Conservation (phyloP, 164 flowering plant genomes). For the Chimonanthus praecox region DNA sequence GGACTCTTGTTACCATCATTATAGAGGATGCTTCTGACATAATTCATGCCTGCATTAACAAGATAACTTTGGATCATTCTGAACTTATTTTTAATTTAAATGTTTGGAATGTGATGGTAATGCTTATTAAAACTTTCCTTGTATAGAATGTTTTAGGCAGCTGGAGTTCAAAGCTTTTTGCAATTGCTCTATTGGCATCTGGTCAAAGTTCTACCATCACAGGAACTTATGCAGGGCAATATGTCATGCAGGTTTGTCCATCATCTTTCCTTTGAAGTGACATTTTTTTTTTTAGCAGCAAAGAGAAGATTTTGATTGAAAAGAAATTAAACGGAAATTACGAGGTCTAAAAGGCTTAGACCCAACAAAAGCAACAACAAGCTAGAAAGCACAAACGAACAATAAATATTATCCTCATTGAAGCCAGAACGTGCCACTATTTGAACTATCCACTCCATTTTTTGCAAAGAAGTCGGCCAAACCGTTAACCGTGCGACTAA, state of each 20-base stretch:
- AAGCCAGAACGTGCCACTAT: too few relatives aligned
- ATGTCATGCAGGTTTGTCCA: conserved; percentile 81
- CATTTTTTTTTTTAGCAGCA: too few relatives aligned
- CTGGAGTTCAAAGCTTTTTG: conserved; percentile 94
- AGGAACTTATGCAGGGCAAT: conserved; percentile 96
- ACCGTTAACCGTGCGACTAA: too few relatives aligned
- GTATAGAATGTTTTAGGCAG: conserved; percentile 79
- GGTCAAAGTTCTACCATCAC: conserved; percentile 98
- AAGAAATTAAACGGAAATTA: too few relatives aligned
- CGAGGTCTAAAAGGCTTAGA: too few relatives aligned
- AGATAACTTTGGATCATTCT: neutral
- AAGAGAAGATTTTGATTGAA: too few relatives aligned
- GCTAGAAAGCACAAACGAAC: too few relatives aligned
- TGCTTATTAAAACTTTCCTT: conserved; percentile 30
- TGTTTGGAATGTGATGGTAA: neutral
- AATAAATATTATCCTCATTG: too few relatives aligned
- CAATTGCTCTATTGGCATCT: conserved; percentile 88
- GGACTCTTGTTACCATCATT: neutral
- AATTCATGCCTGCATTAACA: neutral
- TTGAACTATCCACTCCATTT: too few relatives aligned
- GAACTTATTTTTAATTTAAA: neutral
- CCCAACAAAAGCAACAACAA: too few relatives aligned
- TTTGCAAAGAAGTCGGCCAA: too few relatives aligned
- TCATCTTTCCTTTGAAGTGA: too few relatives aligned
- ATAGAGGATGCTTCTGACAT: neutral